A percentile compares a stretch with the other conserved stretches of the same genome.
phyloP scores from a whole-genome alignment of 805 yeast species.

The Yamadazyma nakazawae region DNA sequence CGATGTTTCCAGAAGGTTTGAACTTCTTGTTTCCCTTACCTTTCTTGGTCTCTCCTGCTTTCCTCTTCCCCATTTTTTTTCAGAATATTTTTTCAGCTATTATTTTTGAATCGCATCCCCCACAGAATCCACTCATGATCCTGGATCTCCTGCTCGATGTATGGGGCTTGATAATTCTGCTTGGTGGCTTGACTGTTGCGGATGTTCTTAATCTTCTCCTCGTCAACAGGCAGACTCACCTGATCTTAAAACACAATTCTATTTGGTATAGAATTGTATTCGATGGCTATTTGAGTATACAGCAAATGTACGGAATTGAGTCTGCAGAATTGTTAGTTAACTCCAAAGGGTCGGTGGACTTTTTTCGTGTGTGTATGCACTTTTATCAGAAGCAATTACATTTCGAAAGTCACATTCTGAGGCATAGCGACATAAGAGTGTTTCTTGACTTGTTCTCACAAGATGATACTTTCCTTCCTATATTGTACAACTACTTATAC shows the following conservation, averaged over 20 bases:
- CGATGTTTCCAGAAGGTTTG: constrained; percentile 55
- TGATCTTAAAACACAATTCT: constrained; percentile 9
- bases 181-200: constrained; percentile 7
- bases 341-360: constrained; percentile 3
- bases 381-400: constrained; percentile 3
- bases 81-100: background rate
- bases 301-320: constrained; percentile 7
- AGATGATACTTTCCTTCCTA: constrained; percentile 16
- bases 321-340: constrained; percentile 1
- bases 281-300: constrained; percentile 6
- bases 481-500: constrained; percentile 9
- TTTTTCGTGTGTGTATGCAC: constrained; percentile 2
- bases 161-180: constrained; percentile 15
- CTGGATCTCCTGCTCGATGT: constrained; percentile 15
- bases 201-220: constrained; percentile 13
- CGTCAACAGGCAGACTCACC: constrained; percentile 5
- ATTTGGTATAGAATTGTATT: constrained; percentile 15
- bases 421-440: constrained; percentile 7
- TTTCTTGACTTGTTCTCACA: constrained; percentile 11
- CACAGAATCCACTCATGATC: background rate
- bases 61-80: constrained; percentile 28
- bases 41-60: constrained; percentile 19
- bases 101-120: background rate
- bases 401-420: background rate
- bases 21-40: constrained; percentile 34